Evolutionary conservation across 257 asterid species (phyloP).

Genomic region (Ballota nigra): DNA sequence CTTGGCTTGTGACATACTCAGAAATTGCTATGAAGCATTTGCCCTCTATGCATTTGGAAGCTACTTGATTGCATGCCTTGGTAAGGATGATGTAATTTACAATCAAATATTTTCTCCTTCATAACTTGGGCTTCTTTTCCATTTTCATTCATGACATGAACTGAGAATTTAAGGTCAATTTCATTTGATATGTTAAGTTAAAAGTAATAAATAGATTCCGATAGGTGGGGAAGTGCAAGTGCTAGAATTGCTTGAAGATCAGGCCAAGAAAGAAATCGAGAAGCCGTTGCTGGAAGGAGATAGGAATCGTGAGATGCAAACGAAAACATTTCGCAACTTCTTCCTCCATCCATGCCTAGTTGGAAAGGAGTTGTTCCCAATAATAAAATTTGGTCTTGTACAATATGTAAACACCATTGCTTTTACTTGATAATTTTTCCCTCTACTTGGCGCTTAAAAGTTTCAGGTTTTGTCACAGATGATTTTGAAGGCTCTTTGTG

Average conservation of each 20-base stretch:
- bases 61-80: constrained; percentile 94
- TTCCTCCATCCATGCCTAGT: constrained; percentile 55
- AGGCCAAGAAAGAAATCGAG: constrained; percentile 47
- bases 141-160: too few relatives aligned
- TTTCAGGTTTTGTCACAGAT: constrained; percentile 47
- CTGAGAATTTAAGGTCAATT: too few relatives aligned
- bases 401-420: constrained; percentile 66
- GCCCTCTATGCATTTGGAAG: constrained; percentile 95
- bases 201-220: constrained; percentile 13
- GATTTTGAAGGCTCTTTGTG: constrained; percentile 88
- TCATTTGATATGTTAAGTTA: background rate
- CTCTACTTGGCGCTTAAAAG: constrained; percentile 6
- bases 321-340: constrained; percentile 48
- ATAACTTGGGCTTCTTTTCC: background rate
- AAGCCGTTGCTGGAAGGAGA: constrained; percentile 66
- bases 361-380: constrained; percentile 65
- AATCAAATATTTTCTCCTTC: background rate
- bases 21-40: constrained; percentile 95
- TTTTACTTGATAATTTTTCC: background rate
- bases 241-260: constrained; percentile 63
- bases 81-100: constrained; percentile 38
- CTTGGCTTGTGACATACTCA: constrained; percentile 82
- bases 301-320: constrained; percentile 26
- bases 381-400: constrained; percentile 84
- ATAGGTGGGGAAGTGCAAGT: constrained; percentile 81